Conservation (phyloP, 352 stramenopile genomes). For the Phytophthora tubulina region DNA sequence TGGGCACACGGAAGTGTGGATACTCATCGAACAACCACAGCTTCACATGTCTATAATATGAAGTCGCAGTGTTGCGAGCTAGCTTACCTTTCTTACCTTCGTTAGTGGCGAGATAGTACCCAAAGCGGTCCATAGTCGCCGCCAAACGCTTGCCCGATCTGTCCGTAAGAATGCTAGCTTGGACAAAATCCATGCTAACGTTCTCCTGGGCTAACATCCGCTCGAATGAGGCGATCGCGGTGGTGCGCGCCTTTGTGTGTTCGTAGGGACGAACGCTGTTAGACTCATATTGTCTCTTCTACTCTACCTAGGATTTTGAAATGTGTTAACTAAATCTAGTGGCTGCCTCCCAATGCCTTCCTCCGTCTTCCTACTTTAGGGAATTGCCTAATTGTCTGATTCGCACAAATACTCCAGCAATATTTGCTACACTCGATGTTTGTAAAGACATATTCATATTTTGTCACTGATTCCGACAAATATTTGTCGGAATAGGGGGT, state of each 20-base stretch:
- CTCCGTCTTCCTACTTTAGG: not conserved
- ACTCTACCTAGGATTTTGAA: not conserved
- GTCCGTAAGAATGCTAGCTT: slow-evolving; percentile 3
- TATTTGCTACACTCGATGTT: slow-evolving; percentile 16
- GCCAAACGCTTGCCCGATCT: slow-evolving; percentile 6
- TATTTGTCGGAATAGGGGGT: slow-evolving; percentile 17
- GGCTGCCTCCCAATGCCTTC: not conserved
- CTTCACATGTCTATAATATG: too few species aligned
- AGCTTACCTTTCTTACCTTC: too few species aligned
- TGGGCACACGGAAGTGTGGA: too few species aligned
- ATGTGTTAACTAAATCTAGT: not conserved
- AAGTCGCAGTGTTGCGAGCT: too few species aligned
- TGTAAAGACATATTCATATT: slow-evolving; percentile 27
- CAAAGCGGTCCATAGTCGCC: slow-evolving; percentile 14
- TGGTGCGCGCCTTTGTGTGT: slow-evolving; percentile 21
- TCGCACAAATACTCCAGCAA: slow-evolving; percentile 3
- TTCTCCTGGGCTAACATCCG: too few species aligned
- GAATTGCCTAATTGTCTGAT: slow-evolving; percentile 5
- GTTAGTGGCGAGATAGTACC: not conserved
- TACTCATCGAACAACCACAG: too few species aligned
- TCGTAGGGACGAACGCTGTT: slow-evolving; percentile 14
- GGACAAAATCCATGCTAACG: slow-evolving; percentile 3
- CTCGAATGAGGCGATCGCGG: not conserved
- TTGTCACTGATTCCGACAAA: slow-evolving; percentile 19
- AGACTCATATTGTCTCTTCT: slow-evolving; percentile 19